These are phyloP conservation scores for Cladosporium sp. DNA, from an alignment of 2,329 filamentous ascomycete genomes.

Conservation along the genomic window DNA sequence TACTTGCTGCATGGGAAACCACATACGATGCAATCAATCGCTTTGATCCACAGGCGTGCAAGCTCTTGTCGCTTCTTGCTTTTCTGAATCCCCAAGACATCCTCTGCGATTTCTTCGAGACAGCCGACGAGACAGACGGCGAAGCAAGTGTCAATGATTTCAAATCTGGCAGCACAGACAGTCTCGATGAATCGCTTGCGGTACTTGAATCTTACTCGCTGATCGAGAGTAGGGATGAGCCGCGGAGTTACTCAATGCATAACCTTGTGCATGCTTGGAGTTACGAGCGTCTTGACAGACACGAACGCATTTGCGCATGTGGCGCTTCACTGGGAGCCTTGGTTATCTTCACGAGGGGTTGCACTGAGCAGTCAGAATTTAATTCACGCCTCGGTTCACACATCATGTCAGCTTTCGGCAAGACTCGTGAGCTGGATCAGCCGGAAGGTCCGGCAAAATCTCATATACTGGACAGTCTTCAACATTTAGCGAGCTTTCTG, in stretches of 20 bases:
- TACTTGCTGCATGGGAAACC: conserved; percentile 25
- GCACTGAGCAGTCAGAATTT: too few relatives aligned
- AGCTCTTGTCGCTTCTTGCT: not conserved
- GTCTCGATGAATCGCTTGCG: not conserved
- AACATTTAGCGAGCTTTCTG: too few relatives aligned
- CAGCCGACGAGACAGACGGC: not conserved
- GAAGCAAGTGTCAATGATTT: not conserved
- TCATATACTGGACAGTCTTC: too few relatives aligned
- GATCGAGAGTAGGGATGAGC: conserved; percentile 19
- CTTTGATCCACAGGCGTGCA: conserved; percentile 18
- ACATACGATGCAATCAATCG: conserved; percentile 17
- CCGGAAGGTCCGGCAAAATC: too few relatives aligned
- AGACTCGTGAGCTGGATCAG: too few relatives aligned
- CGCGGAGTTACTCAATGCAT: conserved; percentile 22
- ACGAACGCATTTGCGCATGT: too few relatives aligned
- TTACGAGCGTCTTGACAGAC: not conserved
- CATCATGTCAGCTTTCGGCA: too few relatives aligned
- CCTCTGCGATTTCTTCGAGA: not conserved
- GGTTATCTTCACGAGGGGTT: too few relatives aligned
- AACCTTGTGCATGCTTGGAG: conserved; percentile 24
- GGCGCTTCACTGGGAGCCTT: too few relatives aligned
- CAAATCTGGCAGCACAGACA: too few relatives aligned
- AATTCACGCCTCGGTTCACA: too few relatives aligned
- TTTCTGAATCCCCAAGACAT: not conserved
- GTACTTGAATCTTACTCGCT: conserved; percentile 18